These are phyloP conservation scores for Ceratocystis papillata DNA, from an alignment of 2,329 filamentous ascomycete genomes.

Conservation along the genomic window DNA sequence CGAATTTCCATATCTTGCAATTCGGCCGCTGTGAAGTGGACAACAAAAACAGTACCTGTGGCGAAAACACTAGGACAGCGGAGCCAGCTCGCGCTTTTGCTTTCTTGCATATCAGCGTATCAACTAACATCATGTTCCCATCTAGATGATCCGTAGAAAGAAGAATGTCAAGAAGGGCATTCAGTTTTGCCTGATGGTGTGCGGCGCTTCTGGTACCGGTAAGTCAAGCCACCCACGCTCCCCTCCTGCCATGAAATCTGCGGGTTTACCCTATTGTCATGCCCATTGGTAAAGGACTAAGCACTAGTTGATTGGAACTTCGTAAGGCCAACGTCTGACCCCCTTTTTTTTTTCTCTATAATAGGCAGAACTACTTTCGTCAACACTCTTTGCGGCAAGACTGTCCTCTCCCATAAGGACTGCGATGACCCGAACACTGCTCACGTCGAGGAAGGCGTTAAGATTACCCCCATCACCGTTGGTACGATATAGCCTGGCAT, in stretches of 20 bases:
- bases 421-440: conserved; percentile 80
- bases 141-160: conserved; percentile 94
- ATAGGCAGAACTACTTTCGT: conserved; percentile 95
- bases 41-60: neutral
- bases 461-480: conserved; percentile 97
- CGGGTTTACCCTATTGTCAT: neutral
- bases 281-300: no score
- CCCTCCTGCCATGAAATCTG: conserved; percentile 17
- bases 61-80: conserved; percentile 11
- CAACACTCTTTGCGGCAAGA: conserved; percentile 96
- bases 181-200: conserved; percentile 99
- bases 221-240: conserved; percentile 33
- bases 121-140: conserved; percentile 28
- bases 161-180: conserved; percentile 99
- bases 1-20: neutral
- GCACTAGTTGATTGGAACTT: no score
- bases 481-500: conserved; percentile 44
- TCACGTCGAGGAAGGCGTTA: conserved; percentile 90
- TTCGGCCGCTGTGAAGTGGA: neutral
- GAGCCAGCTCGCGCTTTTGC: conserved; percentile 12
- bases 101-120: conserved; percentile 19
- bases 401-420: conserved; percentile 83
- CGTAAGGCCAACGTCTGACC: conserved; percentile 13
- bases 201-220: conserved; percentile 97
- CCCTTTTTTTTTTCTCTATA: conserved; percentile 24